Percentiles rank a stretch among this genome's conserved stretches.
These are phyloP conservation scores for Blastobotrys apis DNA, from an alignment of 1,139 yeast species.

Conservation along the genomic window DNA sequence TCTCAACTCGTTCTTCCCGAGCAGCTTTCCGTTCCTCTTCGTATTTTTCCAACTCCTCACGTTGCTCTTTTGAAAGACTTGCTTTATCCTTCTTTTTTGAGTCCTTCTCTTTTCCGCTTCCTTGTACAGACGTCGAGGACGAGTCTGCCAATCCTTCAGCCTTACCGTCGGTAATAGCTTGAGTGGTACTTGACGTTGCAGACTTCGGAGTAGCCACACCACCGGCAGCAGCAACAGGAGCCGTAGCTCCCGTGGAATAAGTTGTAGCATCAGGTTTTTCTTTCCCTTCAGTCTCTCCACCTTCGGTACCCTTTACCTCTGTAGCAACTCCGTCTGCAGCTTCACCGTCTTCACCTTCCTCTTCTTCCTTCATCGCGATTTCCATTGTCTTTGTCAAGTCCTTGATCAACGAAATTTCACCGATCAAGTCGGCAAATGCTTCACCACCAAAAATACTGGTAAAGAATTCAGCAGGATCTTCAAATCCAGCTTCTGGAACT, in stretches of 20 bases:
- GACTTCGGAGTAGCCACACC: neutral
- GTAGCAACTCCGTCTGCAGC: neutral
- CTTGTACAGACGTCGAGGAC: conserved; percentile 16
- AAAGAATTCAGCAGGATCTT: conserved; percentile 85
- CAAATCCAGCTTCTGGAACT: conserved; percentile 77
- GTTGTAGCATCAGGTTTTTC: neutral
- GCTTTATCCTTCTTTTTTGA: conserved; percentile 29
- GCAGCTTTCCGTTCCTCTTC: conserved; percentile 74
- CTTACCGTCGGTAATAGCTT: conserved; percentile 11
- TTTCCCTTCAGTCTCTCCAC: neutral
- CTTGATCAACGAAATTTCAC: conserved; percentile 81
- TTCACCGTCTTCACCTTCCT: conserved; percentile 43
- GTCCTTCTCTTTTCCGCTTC: conserved; percentile 28
- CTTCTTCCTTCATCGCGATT: conserved; percentile 70
- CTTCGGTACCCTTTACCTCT: no score
- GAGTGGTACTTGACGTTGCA: neutral
- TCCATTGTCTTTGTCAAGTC: conserved; percentile 74
- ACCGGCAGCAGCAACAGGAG: neutral
- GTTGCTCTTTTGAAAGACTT: conserved; percentile 39
- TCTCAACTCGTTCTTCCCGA: conserved; percentile 67
- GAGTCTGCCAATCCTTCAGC: conserved; percentile 6
- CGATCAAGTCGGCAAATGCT: conserved; percentile 80
- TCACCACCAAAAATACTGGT: conserved; percentile 91
- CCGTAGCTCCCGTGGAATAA: neutral
- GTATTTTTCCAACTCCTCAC: conserved; percentile 65